Percentiles rank a stretch among this genome's conserved stretches.
Conservation (phyloP, 2,329 filamentous ascomycete genomes). For the Neonectria coccinea region DNA sequence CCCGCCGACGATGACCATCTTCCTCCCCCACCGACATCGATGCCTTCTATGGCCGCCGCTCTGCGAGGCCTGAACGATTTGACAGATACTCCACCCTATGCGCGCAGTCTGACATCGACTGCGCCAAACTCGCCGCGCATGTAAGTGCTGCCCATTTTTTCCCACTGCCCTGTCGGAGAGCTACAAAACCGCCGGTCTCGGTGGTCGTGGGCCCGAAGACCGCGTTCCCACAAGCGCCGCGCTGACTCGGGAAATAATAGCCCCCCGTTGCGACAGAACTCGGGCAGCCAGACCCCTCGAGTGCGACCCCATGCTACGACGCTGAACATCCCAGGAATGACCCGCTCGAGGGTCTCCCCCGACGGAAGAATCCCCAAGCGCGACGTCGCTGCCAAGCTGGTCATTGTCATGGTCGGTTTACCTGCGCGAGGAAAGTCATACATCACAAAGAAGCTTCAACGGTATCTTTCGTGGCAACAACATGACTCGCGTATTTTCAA, state of each 20-base stretch:
- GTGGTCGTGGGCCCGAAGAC: conserved; percentile 38
- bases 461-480: conserved; percentile 97
- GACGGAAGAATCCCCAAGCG: conserved; percentile 93
- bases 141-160: conserved; percentile 54
- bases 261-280: conserved; percentile 77
- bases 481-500: conserved; percentile 98
- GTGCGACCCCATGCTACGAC: conserved; percentile 89
- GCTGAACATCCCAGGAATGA: conserved; percentile 96
- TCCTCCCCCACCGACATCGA: conserved; percentile 44
- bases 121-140: conserved; percentile 70
- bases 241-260: conserved; percentile 56
- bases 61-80: conserved; percentile 58
- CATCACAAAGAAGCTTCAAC: conserved; percentile 96
- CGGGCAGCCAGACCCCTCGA: conserved; percentile 80
- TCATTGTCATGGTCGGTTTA: conserved; percentile 98
- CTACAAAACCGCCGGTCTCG: conserved; percentile 39
- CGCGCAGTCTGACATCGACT: conserved; percentile 68
- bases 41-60: conserved; percentile 56
- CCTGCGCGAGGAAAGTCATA: conserved; percentile 97
- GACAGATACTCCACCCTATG: conserved; percentile 66
- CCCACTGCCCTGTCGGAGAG: conserved; percentile 30
- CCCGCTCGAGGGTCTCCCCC: conserved; percentile 92
- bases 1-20: conserved; percentile 50
- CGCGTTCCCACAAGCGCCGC: conserved; percentile 28
- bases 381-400: conserved; percentile 95